Conservation (phyloP, 2,329 filamentous ascomycete genomes). For the Chaetomium olivaceum region DNA sequence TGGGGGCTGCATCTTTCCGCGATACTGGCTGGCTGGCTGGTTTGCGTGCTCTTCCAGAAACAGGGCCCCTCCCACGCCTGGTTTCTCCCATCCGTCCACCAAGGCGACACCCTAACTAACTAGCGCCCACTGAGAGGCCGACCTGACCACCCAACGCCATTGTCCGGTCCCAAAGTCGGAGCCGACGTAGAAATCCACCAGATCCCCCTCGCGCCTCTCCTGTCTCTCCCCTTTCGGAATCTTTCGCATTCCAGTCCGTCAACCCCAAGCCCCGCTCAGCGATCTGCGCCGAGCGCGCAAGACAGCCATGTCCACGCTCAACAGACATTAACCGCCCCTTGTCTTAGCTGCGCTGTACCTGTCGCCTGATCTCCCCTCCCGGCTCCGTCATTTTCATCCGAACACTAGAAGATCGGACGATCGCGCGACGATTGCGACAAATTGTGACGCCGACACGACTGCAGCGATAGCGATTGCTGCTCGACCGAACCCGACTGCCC, state of each 20-base stretch:
- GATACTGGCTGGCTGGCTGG: slow-evolving; percentile 23
- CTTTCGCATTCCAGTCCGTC: slow-evolving; percentile 17
- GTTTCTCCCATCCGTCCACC: slow-evolving; percentile 20
- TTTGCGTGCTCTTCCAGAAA: slow-evolving; percentile 32
- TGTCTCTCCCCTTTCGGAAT: slow-evolving; percentile 15
- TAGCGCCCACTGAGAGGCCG: slow-evolving; percentile 1
- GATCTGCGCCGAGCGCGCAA: slow-evolving; percentile 28
- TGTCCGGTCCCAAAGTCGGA: slow-evolving; percentile 14
- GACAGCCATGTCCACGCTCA: slow-evolving; percentile 31
- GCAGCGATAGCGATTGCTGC: slow-evolving; percentile 15
- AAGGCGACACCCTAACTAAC: slow-evolving; percentile 5
- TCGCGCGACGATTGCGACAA: slow-evolving; percentile 10
- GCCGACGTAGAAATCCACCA: slow-evolving; percentile 8
- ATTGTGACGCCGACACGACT: background rate
- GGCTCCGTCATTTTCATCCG: slow-evolving; percentile 3
- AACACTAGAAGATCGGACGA: slow-evolving; percentile 17
- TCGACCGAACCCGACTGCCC: slow-evolving; percentile 17
- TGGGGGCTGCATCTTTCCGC: slow-evolving; percentile 35
- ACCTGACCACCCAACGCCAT: slow-evolving; percentile 7
- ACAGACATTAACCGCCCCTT: slow-evolving; percentile 30
- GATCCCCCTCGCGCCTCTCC: slow-evolving; percentile 10
- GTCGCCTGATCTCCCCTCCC: slow-evolving; percentile 1
- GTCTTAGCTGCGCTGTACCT: slow-evolving; percentile 23
- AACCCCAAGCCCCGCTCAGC: slow-evolving; percentile 26
- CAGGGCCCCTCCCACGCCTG: slow-evolving; percentile 19